Conservation (phyloP, 139 green algal genomes). For the Edaphochlamys debaryana region DNA sequence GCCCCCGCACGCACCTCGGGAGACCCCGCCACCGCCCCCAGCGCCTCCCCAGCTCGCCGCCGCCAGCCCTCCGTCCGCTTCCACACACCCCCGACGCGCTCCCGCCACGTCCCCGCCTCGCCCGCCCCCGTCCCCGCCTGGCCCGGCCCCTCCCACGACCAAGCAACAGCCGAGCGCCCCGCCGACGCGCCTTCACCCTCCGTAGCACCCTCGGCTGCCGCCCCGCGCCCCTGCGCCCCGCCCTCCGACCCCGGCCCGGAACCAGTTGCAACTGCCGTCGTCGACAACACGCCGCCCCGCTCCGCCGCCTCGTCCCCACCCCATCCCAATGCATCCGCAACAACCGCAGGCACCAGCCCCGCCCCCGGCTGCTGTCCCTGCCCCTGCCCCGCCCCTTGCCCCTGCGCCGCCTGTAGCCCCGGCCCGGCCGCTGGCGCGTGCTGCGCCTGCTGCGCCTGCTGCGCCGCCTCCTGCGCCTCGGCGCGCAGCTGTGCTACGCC, state of each 20-base stretch:
- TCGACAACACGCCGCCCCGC: not conserved
- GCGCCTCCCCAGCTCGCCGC: not conserved
- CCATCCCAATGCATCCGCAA: not conserved
- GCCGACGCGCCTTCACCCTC: too few species aligned
- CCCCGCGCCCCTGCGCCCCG: not conserved
- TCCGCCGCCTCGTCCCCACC: not conserved
- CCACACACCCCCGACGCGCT: not conserved
- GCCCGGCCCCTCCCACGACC: not conserved
- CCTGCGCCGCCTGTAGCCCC: not conserved
- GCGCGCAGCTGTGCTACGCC: not conserved
- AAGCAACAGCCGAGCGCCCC: not conserved
- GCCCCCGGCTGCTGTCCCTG: not conserved
- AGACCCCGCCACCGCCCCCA: not conserved
- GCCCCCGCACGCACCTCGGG: not conserved
- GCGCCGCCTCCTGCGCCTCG: too few species aligned
- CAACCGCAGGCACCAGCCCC: not conserved
- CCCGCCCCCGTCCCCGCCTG: not conserved
- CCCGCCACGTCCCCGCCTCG: not conserved
- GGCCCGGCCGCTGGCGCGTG: rapidly evolving
- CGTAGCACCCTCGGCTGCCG: not conserved
- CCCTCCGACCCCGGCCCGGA: not conserved
- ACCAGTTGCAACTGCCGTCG: not conserved
- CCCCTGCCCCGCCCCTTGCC: too few species aligned
- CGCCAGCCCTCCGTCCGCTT: not conserved
- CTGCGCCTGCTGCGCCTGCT: not conserved